phyloP scores from a whole-genome alignment of 495 filamentous ascomycete species.

The Pseudotulostoma volvatum region DNA sequence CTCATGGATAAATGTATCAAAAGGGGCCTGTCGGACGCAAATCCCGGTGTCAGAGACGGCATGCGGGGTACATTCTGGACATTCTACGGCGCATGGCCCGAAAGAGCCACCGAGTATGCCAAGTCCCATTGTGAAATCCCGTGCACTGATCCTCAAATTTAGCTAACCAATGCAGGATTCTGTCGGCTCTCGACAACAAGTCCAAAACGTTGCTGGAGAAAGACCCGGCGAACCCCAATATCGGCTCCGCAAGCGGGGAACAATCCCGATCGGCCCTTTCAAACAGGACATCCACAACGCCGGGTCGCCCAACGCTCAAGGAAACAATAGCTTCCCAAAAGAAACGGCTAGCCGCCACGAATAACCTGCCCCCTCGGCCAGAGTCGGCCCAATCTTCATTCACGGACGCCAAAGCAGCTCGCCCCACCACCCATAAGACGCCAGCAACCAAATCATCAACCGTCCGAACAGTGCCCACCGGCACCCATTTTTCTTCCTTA shows the following conservation, averaged over 20 bases:
- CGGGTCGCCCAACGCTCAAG: conserved; percentile 40
- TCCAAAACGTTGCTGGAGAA: conserved; percentile 62
- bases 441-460: conserved; percentile 11
- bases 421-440: conserved; percentile 18
- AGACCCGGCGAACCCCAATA: conserved; percentile 52
- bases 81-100: conserved; percentile 61
- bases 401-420: conserved; percentile 25
- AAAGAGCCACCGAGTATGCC: conserved; percentile 52
- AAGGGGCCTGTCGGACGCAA: conserved; percentile 71
- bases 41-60: conserved; percentile 69
- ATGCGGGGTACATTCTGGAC: conserved; percentile 76
- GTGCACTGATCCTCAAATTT: neutral
- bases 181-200: conserved; percentile 55
- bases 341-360: conserved; percentile 43
- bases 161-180: conserved; percentile 40
- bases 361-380: conserved; percentile 47
- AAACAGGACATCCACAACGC: conserved; percentile 33
- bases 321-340: conserved; percentile 78
- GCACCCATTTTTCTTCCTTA: conserved; percentile 26
- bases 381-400: conserved; percentile 52
- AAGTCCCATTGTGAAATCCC: neutral
- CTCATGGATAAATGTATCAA: conserved; percentile 74
- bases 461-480: conserved; percentile 18
- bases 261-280: conserved; percentile 30
- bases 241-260: conserved; percentile 24